Evolutionary conservation across 1,139 yeast genomes (phyloP), one percentile per base, ranked within the genome.

Genomic region (Keqinozyma sinolaborantium): DNA sequence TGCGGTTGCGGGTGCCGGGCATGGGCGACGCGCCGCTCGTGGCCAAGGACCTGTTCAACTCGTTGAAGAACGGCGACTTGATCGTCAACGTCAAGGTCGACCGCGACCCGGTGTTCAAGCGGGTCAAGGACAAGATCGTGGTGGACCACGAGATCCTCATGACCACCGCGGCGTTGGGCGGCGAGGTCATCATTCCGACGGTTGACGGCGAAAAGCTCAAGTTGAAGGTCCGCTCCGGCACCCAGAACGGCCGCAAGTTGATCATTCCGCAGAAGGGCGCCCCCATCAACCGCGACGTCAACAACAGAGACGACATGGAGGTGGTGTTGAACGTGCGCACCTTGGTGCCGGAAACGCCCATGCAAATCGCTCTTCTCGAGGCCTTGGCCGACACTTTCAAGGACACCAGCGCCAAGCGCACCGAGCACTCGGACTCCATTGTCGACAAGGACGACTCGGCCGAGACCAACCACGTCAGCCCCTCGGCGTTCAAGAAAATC

Each of bases 131-230:
- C 38, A 78, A 83, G 48, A 70, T 92, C 40, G 57, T 83, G 36
- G 73, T 78, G 48, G 66, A 70, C 23, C 78, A 81, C 31, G 77
- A 77, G 28, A 79, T 92, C 33, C 83, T 94, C 30, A 85, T 88
- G 80, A 92, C 98, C 1, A 92, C 98, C 0, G 98, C 98, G 2
- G 92, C 96, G 0, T 68, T 92, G 30, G 99, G 99, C 36, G 99
- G 99, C 23, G 80, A 78, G 32, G 73, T 92, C 18, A 77, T 83
- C 29, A 79, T 92, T 10, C 97, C 97, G 24, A 90, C 97, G 0
- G 73, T 92, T 23, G 88, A 82, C 43, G 88, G 86, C 4, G 79
- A 77, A 25, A 70, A 73, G 28, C 67, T 94, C 38, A 83, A 88
- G 54, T 62, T 92, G 36, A 85, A 80, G 56, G 79, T 94, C n/a